Percentiles rank a stretch among this genome's conserved stretches.
Evolutionary conservation across 2,329 filamentous ascomycete species (phyloP).

Genomic region (Alternaria hordeiaustralica): DNA sequence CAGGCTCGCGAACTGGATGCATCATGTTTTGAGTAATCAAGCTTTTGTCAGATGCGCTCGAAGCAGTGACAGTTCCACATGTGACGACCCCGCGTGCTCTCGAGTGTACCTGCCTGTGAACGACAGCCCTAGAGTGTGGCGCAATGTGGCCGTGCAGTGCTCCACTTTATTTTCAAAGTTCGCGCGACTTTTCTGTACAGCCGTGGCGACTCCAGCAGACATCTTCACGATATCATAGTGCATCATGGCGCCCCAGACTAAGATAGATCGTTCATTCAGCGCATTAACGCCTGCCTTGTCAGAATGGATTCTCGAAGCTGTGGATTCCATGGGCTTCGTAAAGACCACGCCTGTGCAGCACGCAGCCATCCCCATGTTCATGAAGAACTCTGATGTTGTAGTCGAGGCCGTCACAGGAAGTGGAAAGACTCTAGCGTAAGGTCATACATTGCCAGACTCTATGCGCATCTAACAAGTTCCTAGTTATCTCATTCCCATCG

Average conservation of each 20-base stretch:
- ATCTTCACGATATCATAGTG: background rate
- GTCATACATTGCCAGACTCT: background rate
- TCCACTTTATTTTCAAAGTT: conserved; percentile 28
- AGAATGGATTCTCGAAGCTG: conserved; percentile 85
- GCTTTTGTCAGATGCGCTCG: background rate
- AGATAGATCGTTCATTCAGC: conserved; percentile 65
- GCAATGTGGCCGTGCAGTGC: conserved; percentile 10
- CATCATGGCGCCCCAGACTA: conserved; percentile 44
- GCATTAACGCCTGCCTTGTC: conserved; percentile 73
- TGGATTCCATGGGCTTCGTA: conserved; percentile 81
- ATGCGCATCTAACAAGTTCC: background rate
- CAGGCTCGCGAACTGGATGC: background rate
- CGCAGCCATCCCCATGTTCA: conserved; percentile 85
- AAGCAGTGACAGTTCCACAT: background rate
- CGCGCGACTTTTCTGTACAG: conserved; percentile 8
- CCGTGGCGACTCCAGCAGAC: conserved; percentile 5
- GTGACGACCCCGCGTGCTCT: background rate
- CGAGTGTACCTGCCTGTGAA: background rate
- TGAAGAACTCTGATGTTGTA: conserved; percentile 89
- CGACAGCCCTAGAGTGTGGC: background rate
- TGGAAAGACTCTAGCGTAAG: conserved; percentile 44
- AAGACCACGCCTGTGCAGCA: conserved; percentile 96
- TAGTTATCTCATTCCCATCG: conserved; percentile 77
- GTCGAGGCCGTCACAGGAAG: conserved; percentile 68
- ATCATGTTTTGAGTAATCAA: background rate